Base-by-base conservation (phyloP, 2,329 filamentous ascomycete genomes). In the Zalaria obscura region DNA sequence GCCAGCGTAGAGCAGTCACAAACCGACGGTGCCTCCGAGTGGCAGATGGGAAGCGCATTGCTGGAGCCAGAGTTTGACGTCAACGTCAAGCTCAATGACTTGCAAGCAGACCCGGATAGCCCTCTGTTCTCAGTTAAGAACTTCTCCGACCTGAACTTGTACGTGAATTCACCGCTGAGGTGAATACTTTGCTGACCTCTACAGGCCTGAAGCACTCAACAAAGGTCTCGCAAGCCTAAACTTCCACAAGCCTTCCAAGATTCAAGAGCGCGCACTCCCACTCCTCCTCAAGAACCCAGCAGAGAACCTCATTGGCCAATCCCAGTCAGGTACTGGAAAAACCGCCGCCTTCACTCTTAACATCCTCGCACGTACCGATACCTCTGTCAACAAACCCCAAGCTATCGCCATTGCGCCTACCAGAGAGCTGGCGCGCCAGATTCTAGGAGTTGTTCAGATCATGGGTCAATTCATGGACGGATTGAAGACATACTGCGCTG, bases 291-390 rank as follows among this genome's bases (percentile, higher is more conserved):
- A 75, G 52, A 71, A 94, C 56, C 89, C 91, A n/a, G 82, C 89
- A 1, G 73, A 73, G 49, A 96, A 96, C 64, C 83, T 98, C 74
- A 89, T 98, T 56, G 91, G 88, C 3, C 91, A 98, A 65, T 98
- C 91, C n/a, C 91, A 98, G 63, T 98, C 91, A 2, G 91, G 91
- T 52, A 98, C 91, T 18, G 91, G 91, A 56, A 98, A 98, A 70
- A 98, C 91, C 0, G 91, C 88, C 18, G 91, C 91, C 25, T 98
- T 98, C 61, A 84, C 91, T 36, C 80, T 94, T 47, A 93, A 93
- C 46, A 83, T 93, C 46, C 73, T 98, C 34, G 83, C 83, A 44
- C 85, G 91, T 48, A 66, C 96, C 56, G 86, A 98, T 55, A 74
- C 88, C 44, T 68, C 57, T 40, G 72, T 75, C 48, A 71, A 78